These are phyloP conservation scores for Moricandia moricandioides DNA, from an alignment of 345 rosid genomes.

Conservation along the genomic window DNA sequence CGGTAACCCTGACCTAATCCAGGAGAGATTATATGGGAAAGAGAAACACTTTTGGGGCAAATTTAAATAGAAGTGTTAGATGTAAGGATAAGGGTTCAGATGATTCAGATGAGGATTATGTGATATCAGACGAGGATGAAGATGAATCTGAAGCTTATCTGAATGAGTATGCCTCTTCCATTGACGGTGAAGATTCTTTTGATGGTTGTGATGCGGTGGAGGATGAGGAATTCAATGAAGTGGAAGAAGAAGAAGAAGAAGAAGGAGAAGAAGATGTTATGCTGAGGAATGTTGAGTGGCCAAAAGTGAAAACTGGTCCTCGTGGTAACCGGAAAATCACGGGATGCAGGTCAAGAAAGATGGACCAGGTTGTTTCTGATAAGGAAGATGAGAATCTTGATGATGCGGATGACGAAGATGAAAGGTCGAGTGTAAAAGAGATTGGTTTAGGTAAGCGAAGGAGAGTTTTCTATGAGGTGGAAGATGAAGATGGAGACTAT, in stretches of 20 bases:
- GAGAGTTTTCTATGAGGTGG: slow-evolving; percentile 35
- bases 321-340: slow-evolving; percentile 34
- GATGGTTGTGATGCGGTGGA: slow-evolving; percentile 51
- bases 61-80: slow-evolving; percentile 47
- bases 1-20: not conserved
- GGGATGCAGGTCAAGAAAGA: slow-evolving; percentile 17
- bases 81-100: slow-evolving; percentile 65
- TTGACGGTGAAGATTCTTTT: slow-evolving; percentile 41
- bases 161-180: slow-evolving; percentile 41
- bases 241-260: not conserved
- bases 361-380: slow-evolving; percentile 15
- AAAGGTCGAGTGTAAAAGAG: slow-evolving; percentile 26
- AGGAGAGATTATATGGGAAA: slow-evolving; percentile 52
- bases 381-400: slow-evolving; percentile 33
- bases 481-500: slow-evolving; percentile 39
- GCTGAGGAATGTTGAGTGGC: slow-evolving; percentile 43
- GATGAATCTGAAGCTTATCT: slow-evolving; percentile 60
- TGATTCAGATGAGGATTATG: slow-evolving; percentile 98
- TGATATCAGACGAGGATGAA: slow-evolving; percentile 66
- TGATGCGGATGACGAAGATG: slow-evolving; percentile 41
- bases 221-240: slow-evolving; percentile 40
- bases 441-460: slow-evolving; percentile 22
- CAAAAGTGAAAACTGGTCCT: slow-evolving; percentile 39
- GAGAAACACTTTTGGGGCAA: slow-evolving; percentile 36
- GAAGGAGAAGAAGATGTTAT: slow-evolving; percentile 11